A percentile compares a stretch with the other conserved stretches of the same genome.
phyloP scores from a whole-genome alignment of 257 asterid species.

The Solanum chaucha region DNA sequence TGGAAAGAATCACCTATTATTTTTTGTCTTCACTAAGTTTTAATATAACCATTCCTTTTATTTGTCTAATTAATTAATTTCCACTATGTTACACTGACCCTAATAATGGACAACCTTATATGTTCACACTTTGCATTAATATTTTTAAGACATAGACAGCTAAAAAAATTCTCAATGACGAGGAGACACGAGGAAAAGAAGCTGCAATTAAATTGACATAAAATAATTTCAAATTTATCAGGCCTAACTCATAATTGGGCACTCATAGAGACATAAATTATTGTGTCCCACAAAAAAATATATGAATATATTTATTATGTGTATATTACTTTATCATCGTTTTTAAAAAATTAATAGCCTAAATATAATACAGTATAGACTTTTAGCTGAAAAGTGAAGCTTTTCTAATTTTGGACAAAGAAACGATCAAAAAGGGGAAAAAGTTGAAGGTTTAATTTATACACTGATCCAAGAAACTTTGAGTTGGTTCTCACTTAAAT shows the following conservation, averaged over 20 bases:
- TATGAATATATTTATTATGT: not conserved
- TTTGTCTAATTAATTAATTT: not conserved
- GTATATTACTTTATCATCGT: not conserved
- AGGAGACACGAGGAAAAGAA: not conserved
- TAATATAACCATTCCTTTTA: not conserved
- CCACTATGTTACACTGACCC: not conserved
- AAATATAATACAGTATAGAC: not conserved
- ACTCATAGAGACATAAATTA: not conserved
- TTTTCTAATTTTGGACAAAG: not conserved
- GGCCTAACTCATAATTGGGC: not conserved
- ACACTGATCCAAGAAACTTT: not conserved
- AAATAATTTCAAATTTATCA: not conserved
- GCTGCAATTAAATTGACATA: not conserved
- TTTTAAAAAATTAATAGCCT: not conserved
- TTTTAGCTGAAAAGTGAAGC: not conserved
- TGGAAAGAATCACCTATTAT: no score
- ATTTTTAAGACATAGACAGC: not conserved
- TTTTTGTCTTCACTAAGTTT: no score
- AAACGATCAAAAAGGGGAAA: not conserved
- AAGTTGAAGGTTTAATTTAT: not conserved
- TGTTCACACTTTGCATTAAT: not conserved
- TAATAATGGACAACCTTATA: not conserved
- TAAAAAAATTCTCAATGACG: not conserved
- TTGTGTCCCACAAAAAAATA: not conserved
- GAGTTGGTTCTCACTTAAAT: not conserved